Base-by-base conservation (phyloP, 2,329 filamentous ascomycete species). In the Neofusicoccum sp. region DNA sequence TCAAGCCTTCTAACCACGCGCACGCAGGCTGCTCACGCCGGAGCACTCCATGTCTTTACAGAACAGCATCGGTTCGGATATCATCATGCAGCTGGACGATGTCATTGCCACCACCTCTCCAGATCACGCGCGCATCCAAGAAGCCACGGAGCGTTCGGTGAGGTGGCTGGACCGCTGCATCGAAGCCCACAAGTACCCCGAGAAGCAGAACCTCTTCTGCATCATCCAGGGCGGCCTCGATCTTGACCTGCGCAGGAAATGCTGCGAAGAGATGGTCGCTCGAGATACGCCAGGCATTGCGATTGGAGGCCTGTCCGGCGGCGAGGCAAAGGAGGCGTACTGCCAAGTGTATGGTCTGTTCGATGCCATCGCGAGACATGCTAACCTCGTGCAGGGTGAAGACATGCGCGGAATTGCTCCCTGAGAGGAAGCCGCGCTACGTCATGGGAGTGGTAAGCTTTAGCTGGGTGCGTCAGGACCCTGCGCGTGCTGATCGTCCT, bases 31-130 rank as follows among this genome's bases (percentile, higher is more conserved):
- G 9, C 86, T 99, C 48, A 99, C 95, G 0, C 95, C 95, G 0
- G 96, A 99, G 75, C 93, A 98, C 78, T 98, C 95, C 0, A 97
- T 99, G 68, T 89, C 88, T 9, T 83, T 99, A 3, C 95, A 99
- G 74, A 98, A 99, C 76, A 93, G 89, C 59, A 99, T 99, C 70
- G 95, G 95, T 65, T 96, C 91, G 65, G 95, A 99, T 76, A 98
- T 99, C 68, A 97, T 98, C 66, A 99, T 99, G 96, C 96, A 99
- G 77, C 86, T 99, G 3, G 95, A 99, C 80, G 96, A 99, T 75
- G 96, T 99, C 12, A 89, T 99, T 56, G 93, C 92, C 31, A 98
- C 95, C 0, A 99, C 95, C 0, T 97, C 92, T 0, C 93, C 93
- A 0, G 95, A 99, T 75, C 81, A 85, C 60, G 87, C 81, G 20